Base-by-base conservation (phyloP, 805 yeast genomes). In the Tetrapisispora pingtungensis region DNA sequence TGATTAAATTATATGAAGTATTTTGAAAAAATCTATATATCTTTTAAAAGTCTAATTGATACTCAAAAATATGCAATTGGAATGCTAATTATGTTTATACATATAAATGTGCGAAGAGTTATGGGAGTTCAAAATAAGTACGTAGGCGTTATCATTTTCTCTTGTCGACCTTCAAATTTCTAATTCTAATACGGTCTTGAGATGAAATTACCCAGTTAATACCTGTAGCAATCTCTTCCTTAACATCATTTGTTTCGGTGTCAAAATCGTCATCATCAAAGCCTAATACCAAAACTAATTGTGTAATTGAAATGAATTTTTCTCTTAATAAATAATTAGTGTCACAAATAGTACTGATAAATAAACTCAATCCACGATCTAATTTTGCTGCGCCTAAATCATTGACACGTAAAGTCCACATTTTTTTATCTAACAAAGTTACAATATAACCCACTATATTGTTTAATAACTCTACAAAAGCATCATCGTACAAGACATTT, bases 351-450 rank as follows among this genome's bases (percentile, higher is more conserved):
- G 81, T 82, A 37, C 80, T 74, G 41, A 93, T 84, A 30, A 90
- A 72, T 24, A 76, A 70, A 39, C 88, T 77, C 19, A 88, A 66
- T 57, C 89, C 96, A 47, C 84, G 77, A 51, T 93, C 97, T 41
- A 93, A 67, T 50, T 80, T 83, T 17, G 87, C 72, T 0, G 94
- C 80, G 1, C 97, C 97, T 34, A 84, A 64, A 53, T 84, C 94
- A 57, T 85, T 88, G 47, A 87, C 77, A 51, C 76, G 78, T 38
- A 84, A 68, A 3, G 70, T 52, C 78, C 90, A 76, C 26, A 90
- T 67, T 53, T 80, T 80, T 49, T 75, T 72, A 55, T 86, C 95
- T 3, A 87, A 55, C 15, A 74, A 52, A 18, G 66, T 66, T 1
- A 87, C 78, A 22, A 85, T 56, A 36, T 74, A 67, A 3, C 72